Evolutionary conservation across 208 protist genomes (phyloP).

Genomic region (Acanthamoeba royreba): DNA sequence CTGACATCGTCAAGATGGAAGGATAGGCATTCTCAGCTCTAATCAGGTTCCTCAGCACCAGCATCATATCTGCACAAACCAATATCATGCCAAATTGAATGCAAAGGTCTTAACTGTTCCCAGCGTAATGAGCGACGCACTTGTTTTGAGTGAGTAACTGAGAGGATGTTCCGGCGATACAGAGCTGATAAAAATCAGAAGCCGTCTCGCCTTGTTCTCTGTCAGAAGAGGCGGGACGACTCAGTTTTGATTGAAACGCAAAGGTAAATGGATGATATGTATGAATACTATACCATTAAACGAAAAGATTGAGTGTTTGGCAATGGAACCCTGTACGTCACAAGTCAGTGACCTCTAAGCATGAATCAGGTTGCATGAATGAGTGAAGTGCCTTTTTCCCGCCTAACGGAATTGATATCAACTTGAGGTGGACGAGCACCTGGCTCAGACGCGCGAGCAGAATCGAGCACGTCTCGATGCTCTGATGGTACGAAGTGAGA

Average conservation of each 20-base stretch:
- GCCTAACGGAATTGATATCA: background rate
- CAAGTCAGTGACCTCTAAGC: too few relatives aligned
- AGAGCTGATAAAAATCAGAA: background rate
- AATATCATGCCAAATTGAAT: too few relatives aligned
- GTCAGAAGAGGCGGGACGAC: too few relatives aligned
- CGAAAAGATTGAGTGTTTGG: too few relatives aligned
- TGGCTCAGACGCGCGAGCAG: conserved; percentile 3
- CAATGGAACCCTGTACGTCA: too few relatives aligned
- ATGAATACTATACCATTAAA: too few relatives aligned
- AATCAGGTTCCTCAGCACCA: background rate
- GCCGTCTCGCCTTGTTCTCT: background rate
- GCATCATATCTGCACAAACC: background rate
- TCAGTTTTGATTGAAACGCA: too few relatives aligned
- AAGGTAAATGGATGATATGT: too few relatives aligned
- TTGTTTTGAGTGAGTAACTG: background rate
- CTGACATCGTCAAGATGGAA: background rate
- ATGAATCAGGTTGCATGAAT: background rate
- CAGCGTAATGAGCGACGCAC: too few relatives aligned
- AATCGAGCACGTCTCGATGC: background rate
- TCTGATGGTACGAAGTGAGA: background rate
- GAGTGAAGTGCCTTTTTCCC: background rate
- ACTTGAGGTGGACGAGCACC: background rate
- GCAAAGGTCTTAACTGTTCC: background rate
- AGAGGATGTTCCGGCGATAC: background rate
- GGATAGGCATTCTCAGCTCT: background rate